Evolutionary conservation across 2,329 filamentous ascomycete genomes (phyloP).

Genomic region (Ophiocordyceps australis): DNA sequence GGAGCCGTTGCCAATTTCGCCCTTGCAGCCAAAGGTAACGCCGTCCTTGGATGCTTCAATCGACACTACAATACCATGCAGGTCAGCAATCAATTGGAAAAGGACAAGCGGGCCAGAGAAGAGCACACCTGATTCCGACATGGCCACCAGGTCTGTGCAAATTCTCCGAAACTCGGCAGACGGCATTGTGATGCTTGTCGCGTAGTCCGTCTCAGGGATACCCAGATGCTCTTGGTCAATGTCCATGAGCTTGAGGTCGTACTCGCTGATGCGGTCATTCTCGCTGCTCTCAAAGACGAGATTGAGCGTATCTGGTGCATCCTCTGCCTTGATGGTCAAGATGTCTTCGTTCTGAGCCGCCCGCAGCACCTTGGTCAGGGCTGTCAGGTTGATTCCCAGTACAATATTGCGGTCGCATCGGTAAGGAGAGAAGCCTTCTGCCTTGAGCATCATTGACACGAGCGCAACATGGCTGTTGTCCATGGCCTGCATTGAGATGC

Average conservation of each 20-base stretch:
- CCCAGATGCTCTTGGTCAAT: conserved; percentile 99
- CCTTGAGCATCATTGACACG: conserved; percentile 96
- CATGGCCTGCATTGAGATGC: conserved; percentile 97
- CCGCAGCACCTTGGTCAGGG: conserved; percentile 91
- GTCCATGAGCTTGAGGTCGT: conserved; percentile 99
- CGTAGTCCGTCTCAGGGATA: conserved; percentile 97
- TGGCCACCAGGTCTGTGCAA: conserved; percentile 73
- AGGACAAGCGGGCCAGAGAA: not conserved
- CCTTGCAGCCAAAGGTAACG: conserved; percentile 82
- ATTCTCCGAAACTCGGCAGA: conserved; percentile 84
- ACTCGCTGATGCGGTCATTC: conserved; percentile 88
- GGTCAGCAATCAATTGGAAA: not conserved
- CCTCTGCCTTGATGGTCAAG: conserved; percentile 91
- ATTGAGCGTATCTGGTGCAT: conserved; percentile 89
- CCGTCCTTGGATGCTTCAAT: conserved; percentile 97
- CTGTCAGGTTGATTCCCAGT: conserved; percentile 90
- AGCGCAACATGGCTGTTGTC: conserved; percentile 99
- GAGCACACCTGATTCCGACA: conserved; percentile 81
- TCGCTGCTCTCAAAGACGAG: conserved; percentile 82
- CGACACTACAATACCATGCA: conserved; percentile 38
- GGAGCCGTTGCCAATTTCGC: conserved; percentile 90
- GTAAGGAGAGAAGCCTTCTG: conserved; percentile 85
- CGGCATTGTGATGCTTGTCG: conserved; percentile 79
- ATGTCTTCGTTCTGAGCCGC: conserved; percentile 89
- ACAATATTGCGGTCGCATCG: conserved; percentile 98